Evolutionary conservation across 1,139 yeast species (phyloP).

Genomic region (Pichia sp.): DNA sequence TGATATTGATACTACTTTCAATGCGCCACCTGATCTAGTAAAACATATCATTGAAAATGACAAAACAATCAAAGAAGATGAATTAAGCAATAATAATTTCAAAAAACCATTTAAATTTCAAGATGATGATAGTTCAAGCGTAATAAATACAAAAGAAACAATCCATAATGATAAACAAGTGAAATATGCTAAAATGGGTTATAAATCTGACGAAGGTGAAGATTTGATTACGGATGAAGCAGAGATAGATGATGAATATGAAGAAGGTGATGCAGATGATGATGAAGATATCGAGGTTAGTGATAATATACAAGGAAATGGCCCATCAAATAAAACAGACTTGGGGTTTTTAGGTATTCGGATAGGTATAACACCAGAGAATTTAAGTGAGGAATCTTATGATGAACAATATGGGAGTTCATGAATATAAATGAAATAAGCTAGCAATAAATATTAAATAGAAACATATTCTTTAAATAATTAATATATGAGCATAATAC

Average conservation of each 20-base stretch:
- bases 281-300: slow-evolving; percentile 14
- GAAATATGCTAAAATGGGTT: neutral
- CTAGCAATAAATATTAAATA: too few relatives aligned
- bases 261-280: slow-evolving; percentile 6
- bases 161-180: neutral
- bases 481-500: too few relatives aligned
- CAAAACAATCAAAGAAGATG: neutral
- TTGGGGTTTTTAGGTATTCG: slow-evolving; percentile 20
- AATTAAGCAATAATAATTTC: neutral
- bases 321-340: slow-evolving; percentile 4
- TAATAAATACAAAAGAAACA: neutral
- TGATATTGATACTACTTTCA: slow-evolving; percentile 12
- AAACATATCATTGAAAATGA: slow-evolving; percentile 8
- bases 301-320: slow-evolving; percentile 1
- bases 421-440: slow-evolving; percentile 2
- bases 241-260: neutral
- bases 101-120: neutral
- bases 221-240: slow-evolving; percentile 1
- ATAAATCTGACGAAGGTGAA: neutral
- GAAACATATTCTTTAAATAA: too few relatives aligned
- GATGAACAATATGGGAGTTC: slow-evolving; percentile 6
- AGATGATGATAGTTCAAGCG: neutral
- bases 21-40: slow-evolving; percentile 13
- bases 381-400: slow-evolving; percentile 8
- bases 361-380: slow-evolving; percentile 9